Base-by-base conservation (phyloP, 2,329 filamentous ascomycete species). In the Myriangium duriaei region DNA sequence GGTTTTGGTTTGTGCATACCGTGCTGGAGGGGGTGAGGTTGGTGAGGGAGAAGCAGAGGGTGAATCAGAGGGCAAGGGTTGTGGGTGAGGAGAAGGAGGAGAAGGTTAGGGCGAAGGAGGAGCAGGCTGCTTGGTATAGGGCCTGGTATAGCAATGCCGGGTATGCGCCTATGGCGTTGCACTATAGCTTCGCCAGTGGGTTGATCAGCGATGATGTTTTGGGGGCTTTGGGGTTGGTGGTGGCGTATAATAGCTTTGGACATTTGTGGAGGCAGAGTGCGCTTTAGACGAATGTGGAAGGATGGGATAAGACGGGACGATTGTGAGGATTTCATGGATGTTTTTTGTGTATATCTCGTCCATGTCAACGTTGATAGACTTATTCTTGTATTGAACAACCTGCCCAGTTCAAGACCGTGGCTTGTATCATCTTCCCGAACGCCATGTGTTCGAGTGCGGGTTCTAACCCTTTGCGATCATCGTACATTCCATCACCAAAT, bases 1-100 rank as follows among this genome's bases (percentile, higher is more conserved):
- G 85, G 31, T 82, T 81, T 45, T 96, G 88, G 85, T 74, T 78
- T 39, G 69, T 71, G 15, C 85, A 86, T 62, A 76, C 93, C 5
- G 72, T 72, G 13, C 63, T 87, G 43, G 85, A 95, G 63, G 70
- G 91, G 44, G 66, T 76, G 34, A 67, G 80, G 45, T 62, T 94
- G 41, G 50, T 51, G 15, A 46, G 60, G 5, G 47, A 56, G 43
- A 61, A 63, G 53, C 60, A 69, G 33, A 53, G 69, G 45, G 50
- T 52, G 14, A 47, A 48, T 26, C 53, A 53, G 40, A 56, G 50
- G 42, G 48, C 51, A 34, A 49, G 51, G 43, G 47, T 51, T 37
- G 35, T 14, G 10, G 47, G 53, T 41, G 57, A 60, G 48, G 58
- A 68, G 43, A 58, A 55, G 26, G 62, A 61, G 52, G 63, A 65